A percentile compares a stretch with the other conserved stretches of the same genome.
phyloP scores from a whole-genome alignment of 176 grass and related monocot species.

The Thalia dealbata region DNA sequence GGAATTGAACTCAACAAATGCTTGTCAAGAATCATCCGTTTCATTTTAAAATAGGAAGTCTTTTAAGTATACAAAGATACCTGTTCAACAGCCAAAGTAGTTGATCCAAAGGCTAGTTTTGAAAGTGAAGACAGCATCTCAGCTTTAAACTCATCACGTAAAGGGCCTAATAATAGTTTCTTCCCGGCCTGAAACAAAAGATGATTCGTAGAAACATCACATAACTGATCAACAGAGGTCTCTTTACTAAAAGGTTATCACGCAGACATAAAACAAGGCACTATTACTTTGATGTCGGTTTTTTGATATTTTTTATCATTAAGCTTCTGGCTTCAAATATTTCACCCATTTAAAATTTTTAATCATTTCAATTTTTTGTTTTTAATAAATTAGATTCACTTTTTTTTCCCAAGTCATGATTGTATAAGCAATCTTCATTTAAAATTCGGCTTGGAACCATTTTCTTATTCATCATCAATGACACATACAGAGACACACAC shows the following conservation, averaged over 20 bases:
- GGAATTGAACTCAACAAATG: background rate
- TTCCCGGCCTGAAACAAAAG: conserved; percentile 46
- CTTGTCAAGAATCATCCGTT: background rate
- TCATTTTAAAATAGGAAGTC: background rate
- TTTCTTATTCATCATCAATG: background rate
- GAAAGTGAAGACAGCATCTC: conserved; percentile 55
- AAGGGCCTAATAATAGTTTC: conserved; percentile 29
- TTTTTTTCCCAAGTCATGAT: background rate
- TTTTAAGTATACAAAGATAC: conserved; percentile 18
- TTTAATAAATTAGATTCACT: background rate
- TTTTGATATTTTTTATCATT: background rate
- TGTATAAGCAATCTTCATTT: background rate
- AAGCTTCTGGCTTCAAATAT: background rate
- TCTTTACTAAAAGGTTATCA: background rate
- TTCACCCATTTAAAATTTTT: background rate
- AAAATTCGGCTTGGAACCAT: background rate
- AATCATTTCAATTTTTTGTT: background rate
- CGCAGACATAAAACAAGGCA: background rate
- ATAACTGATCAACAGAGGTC: background rate
- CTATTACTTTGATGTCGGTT: background rate
- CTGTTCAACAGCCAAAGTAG: conserved; percentile 46
- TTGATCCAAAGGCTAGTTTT: conserved; percentile 53
- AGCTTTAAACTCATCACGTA: conserved; percentile 54
- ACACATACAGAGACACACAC: background rate
- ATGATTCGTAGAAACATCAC: background rate